These are phyloP conservation scores for Colletotrichum filicis DNA, from an alignment of 2,329 filamentous ascomycete genomes.

Conservation along the genomic window DNA sequence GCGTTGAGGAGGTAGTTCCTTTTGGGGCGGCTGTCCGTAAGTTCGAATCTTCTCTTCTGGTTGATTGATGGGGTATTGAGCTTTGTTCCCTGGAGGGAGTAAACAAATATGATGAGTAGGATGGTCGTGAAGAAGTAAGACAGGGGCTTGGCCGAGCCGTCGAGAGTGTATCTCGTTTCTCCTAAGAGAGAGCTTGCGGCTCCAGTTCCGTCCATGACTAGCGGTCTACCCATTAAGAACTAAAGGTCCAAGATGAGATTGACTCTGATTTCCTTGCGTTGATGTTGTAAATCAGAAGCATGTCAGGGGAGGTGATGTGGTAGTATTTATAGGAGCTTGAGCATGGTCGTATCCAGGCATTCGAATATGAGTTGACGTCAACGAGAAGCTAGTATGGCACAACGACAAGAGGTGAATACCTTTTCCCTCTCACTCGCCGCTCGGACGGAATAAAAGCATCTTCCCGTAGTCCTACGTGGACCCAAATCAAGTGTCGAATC, in stretches of 20 bases:
- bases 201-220: background rate
- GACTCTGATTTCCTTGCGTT: no score
- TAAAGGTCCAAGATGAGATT: background rate
- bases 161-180: background rate
- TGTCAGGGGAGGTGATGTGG: background rate
- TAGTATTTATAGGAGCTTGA: background rate
- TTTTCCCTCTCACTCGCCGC: background rate
- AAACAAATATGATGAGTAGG: slow-evolving; percentile 3
- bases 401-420: background rate
- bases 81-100: slow-evolving; percentile 21
- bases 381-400: background rate
- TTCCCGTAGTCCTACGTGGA: background rate
- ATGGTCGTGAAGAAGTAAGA: slow-evolving; percentile 22
- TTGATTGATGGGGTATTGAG: slow-evolving; percentile 13
- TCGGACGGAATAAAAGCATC: background rate
- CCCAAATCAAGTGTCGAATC: background rate
- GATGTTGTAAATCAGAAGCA: no score
- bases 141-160: slow-evolving; percentile 9
- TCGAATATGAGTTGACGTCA: background rate
- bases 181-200: background rate
- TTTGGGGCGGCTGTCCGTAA: slow-evolving; percentile 15
- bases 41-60: slow-evolving; percentile 4
- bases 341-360: no score
- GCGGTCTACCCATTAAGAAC: no score
- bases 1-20: background rate